These are phyloP conservation scores for Agaricus blazei DNA, from an alignment of 768 basidiomycete genomes.

Conservation along the genomic window DNA sequence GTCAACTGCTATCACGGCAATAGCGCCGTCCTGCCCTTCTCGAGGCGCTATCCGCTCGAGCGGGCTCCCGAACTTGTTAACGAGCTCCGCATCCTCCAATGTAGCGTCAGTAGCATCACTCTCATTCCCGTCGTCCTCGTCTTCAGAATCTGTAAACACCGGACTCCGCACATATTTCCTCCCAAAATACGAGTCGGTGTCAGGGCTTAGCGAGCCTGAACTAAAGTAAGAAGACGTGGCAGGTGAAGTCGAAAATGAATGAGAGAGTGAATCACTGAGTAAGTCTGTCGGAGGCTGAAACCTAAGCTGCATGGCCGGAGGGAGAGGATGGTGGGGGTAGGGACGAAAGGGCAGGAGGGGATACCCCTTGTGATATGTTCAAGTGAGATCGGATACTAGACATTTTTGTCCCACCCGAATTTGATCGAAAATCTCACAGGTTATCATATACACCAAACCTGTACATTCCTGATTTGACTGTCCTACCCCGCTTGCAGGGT, in stretches of 20 bases:
- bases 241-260: neutral
- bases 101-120: conserved; percentile 30
- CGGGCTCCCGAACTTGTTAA: conserved; percentile 25
- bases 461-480: too few species aligned
- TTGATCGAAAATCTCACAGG: too few species aligned
- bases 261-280: neutral
- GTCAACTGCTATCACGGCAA: conserved; percentile 15
- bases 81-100: conserved; percentile 22
- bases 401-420: conserved; percentile 2
- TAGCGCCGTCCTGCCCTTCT: conserved; percentile 20
- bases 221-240: neutral
- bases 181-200: neutral
- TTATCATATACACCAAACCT: too few species aligned
- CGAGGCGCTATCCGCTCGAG: conserved; percentile 28
- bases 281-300: conserved; percentile 8
- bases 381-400: conserved; percentile 6
- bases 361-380: neutral
- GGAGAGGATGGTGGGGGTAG: neutral
- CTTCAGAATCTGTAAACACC: conserved; percentile 1
- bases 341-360: neutral
- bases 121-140: conserved; percentile 14
- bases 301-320: conserved; percentile 4
- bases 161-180: neutral
- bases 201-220: neutral
- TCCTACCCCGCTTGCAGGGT: too few species aligned